Evolutionary conservation across 306 rosid species (phyloP).

Genomic region (Lithocarpus polystachyus): DNA sequence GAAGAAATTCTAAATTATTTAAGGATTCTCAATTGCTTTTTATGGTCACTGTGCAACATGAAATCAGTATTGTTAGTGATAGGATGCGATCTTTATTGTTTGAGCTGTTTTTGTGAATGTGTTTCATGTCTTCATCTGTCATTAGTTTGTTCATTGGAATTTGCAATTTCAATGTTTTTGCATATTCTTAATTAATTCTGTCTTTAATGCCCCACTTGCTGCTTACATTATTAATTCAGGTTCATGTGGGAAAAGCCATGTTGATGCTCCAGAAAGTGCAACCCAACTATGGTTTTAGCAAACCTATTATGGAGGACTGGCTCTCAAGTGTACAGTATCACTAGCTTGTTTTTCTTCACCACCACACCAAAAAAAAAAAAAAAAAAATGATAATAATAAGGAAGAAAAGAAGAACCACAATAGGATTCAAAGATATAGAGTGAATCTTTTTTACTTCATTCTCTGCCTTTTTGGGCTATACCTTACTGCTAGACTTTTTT

Average conservation of each 20-base stretch:
- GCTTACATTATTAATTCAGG: constrained; percentile 13
- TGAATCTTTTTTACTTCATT: constrained; percentile 12
- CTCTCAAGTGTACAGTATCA: constrained; percentile 48
- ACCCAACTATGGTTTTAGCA: constrained; percentile 14
- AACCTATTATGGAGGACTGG: constrained; percentile 21
- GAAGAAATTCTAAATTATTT: no score
- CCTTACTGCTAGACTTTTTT: neutral
- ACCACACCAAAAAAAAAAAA: neutral
- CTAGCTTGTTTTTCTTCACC: constrained; percentile 22
- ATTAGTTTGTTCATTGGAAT: neutral
- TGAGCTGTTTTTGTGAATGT: neutral
- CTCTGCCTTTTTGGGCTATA: constrained; percentile 33
- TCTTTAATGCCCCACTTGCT: neutral
- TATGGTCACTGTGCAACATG: neutral
- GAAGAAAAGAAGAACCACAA: neutral
- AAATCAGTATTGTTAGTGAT: neutral
- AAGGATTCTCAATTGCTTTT: no score
- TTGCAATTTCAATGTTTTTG: neutral
- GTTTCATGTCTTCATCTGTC: neutral
- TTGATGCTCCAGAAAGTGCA: constrained; percentile 8
- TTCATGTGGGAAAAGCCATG: neutral
- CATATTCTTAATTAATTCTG: neutral
- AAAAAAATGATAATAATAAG: neutral
- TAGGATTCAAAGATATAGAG: constrained; percentile 21
- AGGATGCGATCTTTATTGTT: neutral